A percentile compares a stretch with the other conserved stretches of the same genome.
phyloP scores from a whole-genome alignment of 805 yeast species.

The Ogataea degrootiae region DNA sequence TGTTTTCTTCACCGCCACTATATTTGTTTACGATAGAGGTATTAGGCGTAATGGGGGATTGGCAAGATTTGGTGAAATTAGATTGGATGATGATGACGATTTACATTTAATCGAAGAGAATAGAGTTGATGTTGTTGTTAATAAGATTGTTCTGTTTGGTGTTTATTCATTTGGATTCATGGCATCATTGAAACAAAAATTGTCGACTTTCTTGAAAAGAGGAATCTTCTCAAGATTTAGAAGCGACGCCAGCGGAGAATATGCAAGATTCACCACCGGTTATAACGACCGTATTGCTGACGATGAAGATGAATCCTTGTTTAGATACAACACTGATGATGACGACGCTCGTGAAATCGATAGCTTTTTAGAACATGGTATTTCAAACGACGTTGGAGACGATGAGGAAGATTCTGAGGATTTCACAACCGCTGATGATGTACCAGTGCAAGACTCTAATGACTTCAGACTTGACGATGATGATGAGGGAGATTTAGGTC shows the following conservation, averaged over 20 bases:
- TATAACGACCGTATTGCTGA: conserved; percentile 29
- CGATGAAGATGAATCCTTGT: conserved; percentile 29
- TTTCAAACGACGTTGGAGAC: conserved; percentile 29
- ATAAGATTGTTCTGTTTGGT: conserved; percentile 54
- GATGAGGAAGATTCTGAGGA: conserved; percentile 28
- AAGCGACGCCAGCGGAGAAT: conserved; percentile 12
- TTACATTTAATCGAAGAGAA: conserved; percentile 54
- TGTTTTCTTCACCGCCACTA: conserved; percentile 48
- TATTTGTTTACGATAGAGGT: conserved; percentile 77
- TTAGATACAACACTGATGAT: conserved; percentile 32
- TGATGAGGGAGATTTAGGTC: conserved; percentile 5
- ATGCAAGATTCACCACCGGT: conserved; percentile 20
- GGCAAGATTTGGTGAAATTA: conserved; percentile 75
- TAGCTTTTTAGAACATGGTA: conserved; percentile 33
- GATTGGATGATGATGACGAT: conserved; percentile 70
- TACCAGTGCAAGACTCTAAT: neutral
- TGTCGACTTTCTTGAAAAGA: conserved; percentile 17
- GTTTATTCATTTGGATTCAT: conserved; percentile 29
- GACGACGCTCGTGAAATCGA: conserved; percentile 48
- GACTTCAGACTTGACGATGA: conserved; percentile 8
- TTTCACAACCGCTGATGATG: conserved; percentile 11
- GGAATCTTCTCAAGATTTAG: conserved; percentile 22
- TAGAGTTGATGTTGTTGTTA: conserved; percentile 52
- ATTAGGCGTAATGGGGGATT: conserved; percentile 75
- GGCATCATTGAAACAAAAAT: conserved; percentile 11